A percentile compares a stretch with the other conserved stretches of the same genome.
These are phyloP conservation scores for Athelia psychrophila DNA, from an alignment of 1,284 basidiomycete genomes.

Conservation along the genomic window DNA sequence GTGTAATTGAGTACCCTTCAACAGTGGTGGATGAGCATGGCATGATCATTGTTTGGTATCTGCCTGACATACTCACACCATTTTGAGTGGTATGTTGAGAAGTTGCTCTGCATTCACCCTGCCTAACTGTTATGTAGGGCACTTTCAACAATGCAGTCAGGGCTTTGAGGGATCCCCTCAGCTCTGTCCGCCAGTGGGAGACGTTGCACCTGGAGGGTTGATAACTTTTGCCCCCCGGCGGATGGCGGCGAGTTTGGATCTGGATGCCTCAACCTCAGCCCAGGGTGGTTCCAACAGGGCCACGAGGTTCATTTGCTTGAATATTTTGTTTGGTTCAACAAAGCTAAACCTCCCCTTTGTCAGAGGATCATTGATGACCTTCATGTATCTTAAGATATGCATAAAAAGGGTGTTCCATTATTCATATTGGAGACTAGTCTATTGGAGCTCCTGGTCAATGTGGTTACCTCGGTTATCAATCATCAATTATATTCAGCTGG, in stretches of 20 bases:
- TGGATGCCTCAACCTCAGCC: neutral
- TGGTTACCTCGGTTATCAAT: neutral
- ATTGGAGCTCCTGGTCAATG: neutral
- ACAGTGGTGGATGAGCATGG: neutral
- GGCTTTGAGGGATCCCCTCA: neutral
- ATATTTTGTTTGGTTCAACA: neutral
- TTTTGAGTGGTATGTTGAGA: neutral
- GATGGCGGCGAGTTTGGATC: neutral
- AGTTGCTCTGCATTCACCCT: neutral
- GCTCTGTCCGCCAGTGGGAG: neutral
- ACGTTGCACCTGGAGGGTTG: neutral
- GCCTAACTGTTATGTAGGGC: neutral
- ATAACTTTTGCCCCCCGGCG: neutral
- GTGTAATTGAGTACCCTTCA: neutral
- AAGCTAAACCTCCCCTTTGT: neutral
- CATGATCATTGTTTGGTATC: neutral
- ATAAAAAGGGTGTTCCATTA: neutral
- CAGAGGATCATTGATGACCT: neutral
- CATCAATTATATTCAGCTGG: neutral
- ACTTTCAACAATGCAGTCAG: neutral
- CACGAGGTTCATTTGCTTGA: neutral
- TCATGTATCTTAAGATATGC: neutral
- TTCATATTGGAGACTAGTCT: neutral
- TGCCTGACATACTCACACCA: neutral
- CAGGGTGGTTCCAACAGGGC: neutral